Conservation (phyloP, 169 alveolate genomes). For the Plasmodium yoelii region DNA sequence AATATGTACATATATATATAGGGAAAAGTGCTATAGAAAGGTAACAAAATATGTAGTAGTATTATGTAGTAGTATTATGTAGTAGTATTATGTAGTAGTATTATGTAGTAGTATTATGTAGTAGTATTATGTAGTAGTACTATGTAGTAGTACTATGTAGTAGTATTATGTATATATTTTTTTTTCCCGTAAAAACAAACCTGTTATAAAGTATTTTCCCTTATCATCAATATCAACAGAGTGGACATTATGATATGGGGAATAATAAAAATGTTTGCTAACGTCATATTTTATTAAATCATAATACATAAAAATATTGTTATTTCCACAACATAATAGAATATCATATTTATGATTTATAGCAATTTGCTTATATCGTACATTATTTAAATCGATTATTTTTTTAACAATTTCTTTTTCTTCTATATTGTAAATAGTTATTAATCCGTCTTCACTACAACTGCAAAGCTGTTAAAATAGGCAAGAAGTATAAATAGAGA, state of each 20-base stretch:
- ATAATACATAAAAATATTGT: slow-evolving; percentile 68
- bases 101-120: background rate
- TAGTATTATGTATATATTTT: background rate
- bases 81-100: too few relatives aligned
- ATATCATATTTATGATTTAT: slow-evolving; percentile 48
- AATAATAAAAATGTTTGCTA: slow-evolving; percentile 56
- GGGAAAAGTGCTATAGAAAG: background rate
- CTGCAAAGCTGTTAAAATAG: slow-evolving; percentile 28
- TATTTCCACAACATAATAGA: slow-evolving; percentile 62
- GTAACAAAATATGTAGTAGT: too few relatives aligned
- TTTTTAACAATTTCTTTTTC: slow-evolving; percentile 33
- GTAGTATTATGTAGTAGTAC: background rate
- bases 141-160: too few relatives aligned
- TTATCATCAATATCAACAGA: slow-evolving; percentile 52
- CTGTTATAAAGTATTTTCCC: slow-evolving; percentile 61
- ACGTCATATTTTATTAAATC: slow-evolving; percentile 54
- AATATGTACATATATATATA: slow-evolving; percentile 2
- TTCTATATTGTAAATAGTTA: slow-evolving; percentile 38
- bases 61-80: background rate
- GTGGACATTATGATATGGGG: slow-evolving; percentile 63
- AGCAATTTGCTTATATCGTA: slow-evolving; percentile 59
- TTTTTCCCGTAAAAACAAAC: background rate
- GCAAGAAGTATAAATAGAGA: background rate
- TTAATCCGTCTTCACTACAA: slow-evolving; percentile 66
- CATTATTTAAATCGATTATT: slow-evolving; percentile 32